Evolutionary conservation across 2,329 filamentous ascomycete species (phyloP).

Genomic region (Neobulgaria alba): DNA sequence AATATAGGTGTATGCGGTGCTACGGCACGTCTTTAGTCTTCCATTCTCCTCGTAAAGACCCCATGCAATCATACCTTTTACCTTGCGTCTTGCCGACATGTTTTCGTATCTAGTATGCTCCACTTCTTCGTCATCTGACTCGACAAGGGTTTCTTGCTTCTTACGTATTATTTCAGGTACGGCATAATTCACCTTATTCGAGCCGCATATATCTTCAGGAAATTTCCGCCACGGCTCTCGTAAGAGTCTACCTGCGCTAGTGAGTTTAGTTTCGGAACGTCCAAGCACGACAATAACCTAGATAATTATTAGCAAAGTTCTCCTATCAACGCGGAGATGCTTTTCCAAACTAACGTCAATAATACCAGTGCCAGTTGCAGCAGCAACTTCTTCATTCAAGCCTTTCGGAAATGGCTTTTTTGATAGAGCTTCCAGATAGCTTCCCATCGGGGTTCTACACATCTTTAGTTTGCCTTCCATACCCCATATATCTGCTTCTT

Average conservation of each 20-base stretch:
- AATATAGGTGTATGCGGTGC: too few relatives aligned
- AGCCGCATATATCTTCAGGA: constrained; percentile 3
- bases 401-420: constrained; percentile 4
- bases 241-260: background rate
- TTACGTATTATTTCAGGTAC: constrained; percentile 4
- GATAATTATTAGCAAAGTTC: background rate
- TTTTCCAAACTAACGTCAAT: constrained; percentile 13
- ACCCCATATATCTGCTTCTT: constrained; percentile 13
- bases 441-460: constrained; percentile 11
- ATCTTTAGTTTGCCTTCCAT: constrained; percentile 6
- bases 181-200: background rate
- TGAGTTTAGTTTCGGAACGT: background rate
- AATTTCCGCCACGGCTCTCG: constrained; percentile 5
- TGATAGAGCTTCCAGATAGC: constrained; percentile 11
- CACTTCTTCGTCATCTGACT: too few relatives aligned
- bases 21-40: too few relatives aligned
- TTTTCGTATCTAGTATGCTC: too few relatives aligned
- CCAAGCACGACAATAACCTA: background rate
- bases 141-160: background rate
- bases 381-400: too few relatives aligned
- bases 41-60: too few relatives aligned
- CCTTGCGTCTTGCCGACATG: too few relatives aligned
- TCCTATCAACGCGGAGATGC: too few relatives aligned
- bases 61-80: too few relatives aligned
- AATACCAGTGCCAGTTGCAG: constrained; percentile 6